Base-by-base conservation (phyloP, 1,139 yeast species). In the Yamadazyma conglobata region DNA sequence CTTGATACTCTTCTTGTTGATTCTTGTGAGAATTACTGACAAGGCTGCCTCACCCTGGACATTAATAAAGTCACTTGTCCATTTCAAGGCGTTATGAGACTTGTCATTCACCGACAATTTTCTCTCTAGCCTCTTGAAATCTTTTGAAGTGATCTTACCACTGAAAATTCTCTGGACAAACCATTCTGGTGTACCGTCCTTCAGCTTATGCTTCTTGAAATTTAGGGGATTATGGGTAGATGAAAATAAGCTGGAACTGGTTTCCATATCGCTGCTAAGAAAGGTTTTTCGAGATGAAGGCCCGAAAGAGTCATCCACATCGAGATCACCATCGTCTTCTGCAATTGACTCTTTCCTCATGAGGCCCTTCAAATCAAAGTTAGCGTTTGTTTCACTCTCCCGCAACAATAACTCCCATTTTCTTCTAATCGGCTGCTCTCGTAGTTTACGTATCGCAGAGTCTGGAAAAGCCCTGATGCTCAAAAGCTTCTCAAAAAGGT, bases 11-110 rank as follows among this genome's bases (percentile, higher is more conserved):
- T 65, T 64, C 37, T 57, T 64, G 40, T 64, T 65, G 22, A 66
- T 55, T 27, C 69, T 47, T 2, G 64, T 48, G 21, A 68, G 56
- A 10, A 63, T 54, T 5, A 64, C 71, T 1, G 70, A 56, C 14
- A 68, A 50, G 0, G 73, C 73, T 9, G 69, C 57, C 33, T 67
- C 73, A 15, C 73, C 74, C 42, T 68, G 73, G 2, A 61, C 60
- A 10, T 52, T 54, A 12, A 55, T 49, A 40, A 68, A 68, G 6
- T 44, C 46, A 24, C 46, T 50, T 3, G 56, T 47, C 72, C 72
- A 67, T n/a, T 40, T 31, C 9, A 44, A 47, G 2, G 56, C 46
- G 11, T 52, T 43, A 25, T 54, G 22, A 41, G 28, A 10, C 46
- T 38, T 22, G 28, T 37, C 27, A 40, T 39, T 33, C 9, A 54